These are phyloP conservation scores for Aegilops sharonensis DNA, from an alignment of 176 grass and related monocot species.

Conservation along the genomic window DNA sequence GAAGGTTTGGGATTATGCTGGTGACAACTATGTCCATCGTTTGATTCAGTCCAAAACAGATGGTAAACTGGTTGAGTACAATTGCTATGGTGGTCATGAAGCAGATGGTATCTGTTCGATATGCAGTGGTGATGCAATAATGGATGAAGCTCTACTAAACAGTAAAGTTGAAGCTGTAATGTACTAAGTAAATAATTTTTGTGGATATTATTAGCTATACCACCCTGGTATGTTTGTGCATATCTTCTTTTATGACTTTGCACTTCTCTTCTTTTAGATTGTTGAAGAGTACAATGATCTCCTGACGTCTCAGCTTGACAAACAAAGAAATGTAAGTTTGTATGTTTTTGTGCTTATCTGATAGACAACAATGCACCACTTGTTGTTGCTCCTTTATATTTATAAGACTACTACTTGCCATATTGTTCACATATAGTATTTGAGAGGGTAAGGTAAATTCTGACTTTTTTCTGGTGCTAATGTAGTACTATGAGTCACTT, in stretches of 20 bases:
- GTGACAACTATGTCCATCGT: slow-evolving; percentile 94
- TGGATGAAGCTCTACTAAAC: slow-evolving; percentile 77
- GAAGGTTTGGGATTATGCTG: slow-evolving; percentile 98
- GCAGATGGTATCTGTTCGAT: slow-evolving; percentile 39
- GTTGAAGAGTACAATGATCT: slow-evolving; percentile 93
- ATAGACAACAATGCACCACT: not conserved
- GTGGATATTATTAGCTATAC: slow-evolving; percentile 20
- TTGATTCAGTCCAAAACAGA: slow-evolving; percentile 98
- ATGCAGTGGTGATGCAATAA: slow-evolving; percentile 56
- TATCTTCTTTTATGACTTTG: slow-evolving; percentile 1
- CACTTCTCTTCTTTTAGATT: slow-evolving; percentile 55
- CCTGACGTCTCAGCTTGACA: slow-evolving; percentile 88
- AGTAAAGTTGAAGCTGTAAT: slow-evolving; percentile 98
- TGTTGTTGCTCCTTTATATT: not conserved
- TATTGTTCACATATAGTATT: slow-evolving; percentile 24
- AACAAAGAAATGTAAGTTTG: slow-evolving; percentile 92
- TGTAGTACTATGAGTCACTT: slow-evolving; percentile 82
- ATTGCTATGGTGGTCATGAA: slow-evolving; percentile 45
- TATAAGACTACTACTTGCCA: not conserved
- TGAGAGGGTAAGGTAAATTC: slow-evolving; percentile 5
- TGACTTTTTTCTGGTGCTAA: slow-evolving; percentile 38
- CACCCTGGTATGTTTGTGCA: slow-evolving; percentile 20
- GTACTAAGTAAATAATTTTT: slow-evolving; percentile 38
- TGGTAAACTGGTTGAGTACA: slow-evolving; percentile 85
- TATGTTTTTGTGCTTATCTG: slow-evolving; percentile 8